Base-by-base conservation (phyloP, 2,329 filamentous ascomycete species). In the Aureobasidium leucospermi region DNA sequence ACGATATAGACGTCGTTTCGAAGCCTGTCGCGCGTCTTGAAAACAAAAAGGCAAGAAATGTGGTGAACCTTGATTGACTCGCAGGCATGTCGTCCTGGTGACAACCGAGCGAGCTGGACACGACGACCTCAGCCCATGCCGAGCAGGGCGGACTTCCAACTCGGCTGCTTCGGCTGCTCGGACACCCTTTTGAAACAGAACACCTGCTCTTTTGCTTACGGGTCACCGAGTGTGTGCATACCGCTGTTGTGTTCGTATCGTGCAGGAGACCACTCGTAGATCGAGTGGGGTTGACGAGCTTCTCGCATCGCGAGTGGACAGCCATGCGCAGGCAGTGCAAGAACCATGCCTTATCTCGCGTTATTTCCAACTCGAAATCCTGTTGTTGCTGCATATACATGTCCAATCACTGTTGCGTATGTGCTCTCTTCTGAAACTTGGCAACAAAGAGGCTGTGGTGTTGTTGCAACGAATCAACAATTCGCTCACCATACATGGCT, bases 161-260 rank as follows among this genome's bases (percentile, higher is more conserved):
- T 39, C 34, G 38, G 49, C 49, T 11, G 9, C 38, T 34, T 55
- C 51, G 28, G 51, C n/a, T 15, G 15, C 8, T 39, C 19, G n/a
- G 23, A 28, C 39, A 43, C 31, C 29, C 34, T 19, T 29, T 8
- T 23, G 15, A 13, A 23, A 55, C 6, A 55, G 51, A 55, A 43
- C 51, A 43, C 51, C 28, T 13, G 19, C 38, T 16, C 15, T 4
- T 55, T n/a, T 55, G n/a, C 38, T 55, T 55, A 42, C 51, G 29
- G 51, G 29, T 43, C 51, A 11, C 38, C 51, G 7, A 34, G 39
- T 10, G 10, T 32, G 47, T 32, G 36, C 36, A 55, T 55, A 41
- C 36, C 49, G 39, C 51, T 55, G 51, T 43, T 32, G 51, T 55
- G 51, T 43, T 55, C 51, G 51, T 28, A 55, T 55, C 28, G 38